These are phyloP conservation scores for Didymella pomorum DNA, from an alignment of 2,329 filamentous ascomycete genomes.

Conservation along the genomic window DNA sequence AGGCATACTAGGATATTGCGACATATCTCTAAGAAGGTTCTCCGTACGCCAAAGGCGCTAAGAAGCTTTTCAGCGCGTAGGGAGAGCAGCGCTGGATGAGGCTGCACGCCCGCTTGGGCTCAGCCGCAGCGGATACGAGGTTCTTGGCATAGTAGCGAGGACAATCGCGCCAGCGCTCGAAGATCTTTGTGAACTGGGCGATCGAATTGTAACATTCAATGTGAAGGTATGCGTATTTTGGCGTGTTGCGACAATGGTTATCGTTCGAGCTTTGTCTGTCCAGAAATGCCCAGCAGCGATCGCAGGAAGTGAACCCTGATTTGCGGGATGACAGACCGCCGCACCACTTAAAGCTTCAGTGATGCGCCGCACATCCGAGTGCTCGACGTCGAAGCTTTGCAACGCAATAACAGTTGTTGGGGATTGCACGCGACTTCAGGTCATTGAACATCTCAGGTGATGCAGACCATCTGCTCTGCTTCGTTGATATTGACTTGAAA, in stretches of 20 bases:
- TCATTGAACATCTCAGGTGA: no score
- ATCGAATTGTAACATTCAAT: background rate
- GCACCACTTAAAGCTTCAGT: conserved; percentile 4
- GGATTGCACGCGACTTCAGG: no score
- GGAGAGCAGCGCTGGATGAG: conserved; percentile 9
- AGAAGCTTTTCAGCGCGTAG: background rate
- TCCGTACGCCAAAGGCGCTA: background rate
- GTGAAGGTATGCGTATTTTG: background rate
- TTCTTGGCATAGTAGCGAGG: conserved; percentile 21
- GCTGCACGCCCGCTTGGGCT: conserved; percentile 13
- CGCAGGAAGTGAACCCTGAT: conserved; percentile 14
- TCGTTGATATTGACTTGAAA: no score
- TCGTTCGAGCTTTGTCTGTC: background rate
- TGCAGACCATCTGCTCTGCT: background rate
- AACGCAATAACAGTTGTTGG: no score
- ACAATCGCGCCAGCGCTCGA: background rate
- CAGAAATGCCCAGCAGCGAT: conserved; percentile 10
- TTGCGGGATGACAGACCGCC: conserved; percentile 8
- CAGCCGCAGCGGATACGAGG: conserved; percentile 21
- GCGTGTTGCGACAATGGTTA: no score
- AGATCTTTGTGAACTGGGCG: background rate
- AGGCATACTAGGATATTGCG: conserved; percentile 43
- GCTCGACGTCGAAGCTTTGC: background rate
- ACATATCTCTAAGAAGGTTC: conserved; percentile 30
- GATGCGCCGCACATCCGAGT: conserved; percentile 14